Base-by-base conservation (phyloP, 306 rosid species). In the Vigna reflexopilosa region DNA sequence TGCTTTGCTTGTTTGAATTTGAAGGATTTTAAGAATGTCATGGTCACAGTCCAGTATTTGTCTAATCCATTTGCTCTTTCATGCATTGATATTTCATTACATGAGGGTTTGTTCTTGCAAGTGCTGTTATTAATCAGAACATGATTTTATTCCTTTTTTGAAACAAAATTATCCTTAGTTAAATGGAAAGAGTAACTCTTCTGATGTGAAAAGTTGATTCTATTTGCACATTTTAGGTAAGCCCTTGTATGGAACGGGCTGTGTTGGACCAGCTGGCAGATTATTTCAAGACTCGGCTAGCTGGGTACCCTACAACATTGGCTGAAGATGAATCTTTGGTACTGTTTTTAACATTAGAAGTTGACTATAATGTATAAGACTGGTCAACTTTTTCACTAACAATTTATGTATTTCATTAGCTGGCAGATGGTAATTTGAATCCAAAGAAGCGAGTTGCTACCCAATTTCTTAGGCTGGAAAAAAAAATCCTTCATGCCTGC, bases 181-280 rank as follows among this genome's bases (percentile, higher is more conserved):
- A 47, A 78, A 24, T 58, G 19, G 28, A 55, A 3, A 26, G 78
- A 80, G 54, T 80, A 65, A 32, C 57, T 30, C 34, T 30, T 78
- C 52, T 68, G 49, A 34, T 69, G 48, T 82, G 73, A 59, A 30
- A 34, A 38, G 57, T 75, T 66, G 67, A 74, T 64, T 64, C 54
- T 42, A 67, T 32, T 79, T 83, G 30, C 58, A 64, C 62, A 50
- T 83, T 77, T 34, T 74, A 95, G 99, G 89, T 85, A 79, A 93
- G 99, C 80, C 93, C 97, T 42, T 95, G 99, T 83, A 91, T 90
- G 99, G 99, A 95, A 83, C 84, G 90, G 66, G 99, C 98, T 10
- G 95, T 91, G 52, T 75, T 95, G 86, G 98, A 90, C 81, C 99
- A 95, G 86, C 91, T 93, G 81, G 86, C 88, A 73, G 87, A 84